Evolutionary conservation across 805 yeast species (phyloP).

Genomic region (Saccharomycopsis amapae): DNA sequence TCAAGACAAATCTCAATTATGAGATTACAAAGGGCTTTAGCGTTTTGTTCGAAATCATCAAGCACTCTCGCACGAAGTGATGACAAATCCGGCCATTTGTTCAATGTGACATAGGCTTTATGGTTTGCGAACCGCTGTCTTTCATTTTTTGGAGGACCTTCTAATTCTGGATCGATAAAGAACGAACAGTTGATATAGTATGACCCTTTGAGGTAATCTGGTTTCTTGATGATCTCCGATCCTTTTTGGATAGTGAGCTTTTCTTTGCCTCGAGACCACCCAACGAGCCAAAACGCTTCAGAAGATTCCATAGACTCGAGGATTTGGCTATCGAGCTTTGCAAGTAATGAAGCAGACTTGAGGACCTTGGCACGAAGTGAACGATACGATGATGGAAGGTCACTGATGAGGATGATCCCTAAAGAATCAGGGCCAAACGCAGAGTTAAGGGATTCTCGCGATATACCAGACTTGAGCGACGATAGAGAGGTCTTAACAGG

Average conservation of each 20-base stretch:
- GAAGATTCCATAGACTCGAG: slow-evolving; percentile 38
- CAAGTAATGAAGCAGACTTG: slow-evolving; percentile 35
- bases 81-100: slow-evolving; percentile 42
- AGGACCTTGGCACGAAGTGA: slow-evolving; percentile 38
- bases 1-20: slow-evolving; percentile 41
- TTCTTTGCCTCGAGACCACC: slow-evolving; percentile 58
- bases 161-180: slow-evolving; percentile 35
- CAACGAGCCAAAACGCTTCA: slow-evolving; percentile 47
- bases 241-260: slow-evolving; percentile 37
- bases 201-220: slow-evolving; percentile 47
- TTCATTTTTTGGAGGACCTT: slow-evolving; percentile 39
- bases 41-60: slow-evolving; percentile 31
- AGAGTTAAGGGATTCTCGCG: slow-evolving; percentile 28
- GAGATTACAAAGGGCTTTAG: slow-evolving; percentile 35
- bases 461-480: slow-evolving; percentile 30
- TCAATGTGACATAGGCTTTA: slow-evolving; percentile 41
- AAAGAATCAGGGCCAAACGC: slow-evolving; percentile 53
- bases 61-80: slow-evolving; percentile 24
- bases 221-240: slow-evolving; percentile 5
- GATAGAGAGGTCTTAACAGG: slow-evolving; percentile 30
- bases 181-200: slow-evolving; percentile 54
- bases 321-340: slow-evolving; percentile 31
- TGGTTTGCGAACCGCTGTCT: slow-evolving; percentile 29
- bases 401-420: slow-evolving; percentile 45
- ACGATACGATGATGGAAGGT: slow-evolving; percentile 34